Evolutionary conservation across 148 eudicot genomes (phyloP), one percentile per base, ranked within the genome.

Genomic region (Fallopia convolvulus): DNA sequence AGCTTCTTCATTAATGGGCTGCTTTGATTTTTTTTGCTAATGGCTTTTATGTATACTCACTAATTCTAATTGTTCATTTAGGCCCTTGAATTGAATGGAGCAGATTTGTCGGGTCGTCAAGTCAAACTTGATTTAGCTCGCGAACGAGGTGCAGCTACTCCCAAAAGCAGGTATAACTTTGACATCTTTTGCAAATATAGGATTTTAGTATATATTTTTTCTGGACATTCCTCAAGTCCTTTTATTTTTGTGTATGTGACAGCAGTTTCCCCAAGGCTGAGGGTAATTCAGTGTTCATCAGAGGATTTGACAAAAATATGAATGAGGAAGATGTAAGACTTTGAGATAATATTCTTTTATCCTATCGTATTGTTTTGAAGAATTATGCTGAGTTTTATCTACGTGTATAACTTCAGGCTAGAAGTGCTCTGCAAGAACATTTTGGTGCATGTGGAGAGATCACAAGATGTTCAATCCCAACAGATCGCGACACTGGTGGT

Each of bases 361-460:
- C 2, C 42, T 47, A n/a, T 18, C 5, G 14, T 17, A 48, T 14
- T 50, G 1, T n/a, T 50, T 21, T 30, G 23, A 30, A 71, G 23
- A 63, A 23, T 1, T 23, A 10, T 39, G 52, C 2, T 21, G 20
- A 5, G 8, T 18, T 30, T 0, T 61, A 23, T 23, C 0, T n/a
- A 49, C 0, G 7, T 41, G 7, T 41, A 32, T 36, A 42, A 41
- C 60, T 79, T 65, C 91, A 93, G 97, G 80, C 87, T 70, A 86
- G 89, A 78, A 82, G 81, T 80, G 77, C 87, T 6, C 80, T 92
- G 74, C 76, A 83, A 82, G 83, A 83, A 81, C 91, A 86, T 77
- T 96, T 96, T 72, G 89, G 80, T 36, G 66, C 85, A 3, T 96
- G 99, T 79, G 99, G 99, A 66, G 88, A 93, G 80, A 90, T 96